A percentile compares a stretch with the other conserved stretches of the same genome.
Conservation (phyloP, 768 basidiomycete species). For the Cystobasidiopsis lactophilus region DNA sequence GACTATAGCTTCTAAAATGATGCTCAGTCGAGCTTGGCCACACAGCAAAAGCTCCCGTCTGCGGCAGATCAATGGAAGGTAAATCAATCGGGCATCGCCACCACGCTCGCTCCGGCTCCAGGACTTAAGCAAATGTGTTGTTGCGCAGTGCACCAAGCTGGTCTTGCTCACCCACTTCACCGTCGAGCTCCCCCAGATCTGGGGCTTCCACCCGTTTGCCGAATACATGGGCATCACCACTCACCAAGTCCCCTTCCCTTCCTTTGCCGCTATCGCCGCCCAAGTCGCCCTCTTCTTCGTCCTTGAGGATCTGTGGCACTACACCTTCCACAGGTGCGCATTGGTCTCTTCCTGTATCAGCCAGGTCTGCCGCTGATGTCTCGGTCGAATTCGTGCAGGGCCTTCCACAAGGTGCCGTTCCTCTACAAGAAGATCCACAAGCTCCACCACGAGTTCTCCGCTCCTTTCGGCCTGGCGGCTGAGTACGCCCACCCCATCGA, state of each 20-base stretch:
- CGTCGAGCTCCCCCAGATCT: slow-evolving; percentile 51
- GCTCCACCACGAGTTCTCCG: slow-evolving; percentile 86
- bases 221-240: slow-evolving; percentile 73
- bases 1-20: not conserved
- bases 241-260: slow-evolving; percentile 77
- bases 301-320: slow-evolving; percentile 92
- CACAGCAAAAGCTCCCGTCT: not conserved
- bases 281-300: slow-evolving; percentile 70
- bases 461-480: slow-evolving; percentile 89
- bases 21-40: not conserved
- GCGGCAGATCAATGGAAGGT: slow-evolving; percentile 49
- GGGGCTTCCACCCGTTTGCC: slow-evolving; percentile 34
- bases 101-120: slow-evolving; percentile 35
- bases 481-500: slow-evolving; percentile 97
- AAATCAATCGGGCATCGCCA: slow-evolving; percentile 63
- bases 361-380: not conserved
- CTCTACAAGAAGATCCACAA: slow-evolving; percentile 22
- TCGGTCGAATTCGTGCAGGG: slow-evolving; percentile 34
- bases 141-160: slow-evolving; percentile 79
- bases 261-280: slow-evolving; percentile 41
- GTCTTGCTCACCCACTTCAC: slow-evolving; percentile 91
- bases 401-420: slow-evolving; percentile 49
- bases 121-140: no score
- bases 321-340: slow-evolving; percentile 35
- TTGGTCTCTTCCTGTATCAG: no score